Evolutionary conservation across 495 filamentous ascomycete species (phyloP).

Genomic region (Xylaria cubensis): DNA sequence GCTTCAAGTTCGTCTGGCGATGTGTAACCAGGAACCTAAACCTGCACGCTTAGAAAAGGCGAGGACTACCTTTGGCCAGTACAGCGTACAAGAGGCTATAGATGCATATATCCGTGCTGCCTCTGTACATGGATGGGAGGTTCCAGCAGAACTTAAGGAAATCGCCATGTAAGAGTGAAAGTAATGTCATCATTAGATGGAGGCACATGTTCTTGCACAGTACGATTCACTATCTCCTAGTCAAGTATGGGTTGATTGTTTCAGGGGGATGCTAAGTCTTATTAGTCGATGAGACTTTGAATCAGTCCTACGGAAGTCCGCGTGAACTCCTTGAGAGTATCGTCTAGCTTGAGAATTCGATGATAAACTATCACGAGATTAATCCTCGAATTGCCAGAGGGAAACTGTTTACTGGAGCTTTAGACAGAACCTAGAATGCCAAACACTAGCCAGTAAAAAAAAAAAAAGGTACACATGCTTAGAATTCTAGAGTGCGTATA

Average conservation of each 20-base stretch:
- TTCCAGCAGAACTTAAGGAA: constrained; percentile 52
- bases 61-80: constrained; percentile 47
- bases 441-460: too few species aligned
- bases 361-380: neutral
- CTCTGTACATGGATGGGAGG: constrained; percentile 67
- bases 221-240: neutral
- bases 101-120: constrained; percentile 76
- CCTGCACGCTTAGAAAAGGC: constrained; percentile 69
- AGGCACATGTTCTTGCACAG: neutral
- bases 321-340: neutral
- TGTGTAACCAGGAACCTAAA: constrained; percentile 70
- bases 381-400: neutral
- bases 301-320: neutral
- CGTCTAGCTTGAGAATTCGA: neutral
- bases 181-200: neutral
- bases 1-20: constrained; percentile 80
- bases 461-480: too few species aligned
- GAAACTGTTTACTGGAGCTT: neutral
- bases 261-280: neutral
- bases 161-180: neutral
- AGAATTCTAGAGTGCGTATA: too few species aligned
- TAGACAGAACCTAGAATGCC: too few species aligned
- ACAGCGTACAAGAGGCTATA: constrained; percentile 72
- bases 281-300: neutral
- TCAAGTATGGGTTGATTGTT: neutral